Percentiles rank a stretch among this genome's conserved stretches.
phyloP scores from a whole-genome alignment of 306 rosid species.

The Sicyos edulis region DNA sequence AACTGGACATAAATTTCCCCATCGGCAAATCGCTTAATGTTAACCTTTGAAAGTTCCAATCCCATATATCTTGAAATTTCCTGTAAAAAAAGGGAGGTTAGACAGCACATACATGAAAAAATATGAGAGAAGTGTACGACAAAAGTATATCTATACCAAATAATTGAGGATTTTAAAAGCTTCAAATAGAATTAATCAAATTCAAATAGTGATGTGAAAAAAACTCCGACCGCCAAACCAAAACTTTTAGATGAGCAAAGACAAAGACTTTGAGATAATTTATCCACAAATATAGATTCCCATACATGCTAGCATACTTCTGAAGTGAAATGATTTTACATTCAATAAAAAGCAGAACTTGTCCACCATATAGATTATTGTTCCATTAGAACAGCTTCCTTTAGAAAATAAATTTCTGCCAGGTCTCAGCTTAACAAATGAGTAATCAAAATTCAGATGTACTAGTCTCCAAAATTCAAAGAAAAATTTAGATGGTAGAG shows the following conservation, averaged over 20 bases:
- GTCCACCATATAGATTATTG: background rate
- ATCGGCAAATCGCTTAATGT: slow-evolving; percentile 86
- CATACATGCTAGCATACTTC: background rate
- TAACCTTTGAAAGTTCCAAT: slow-evolving; percentile 71
- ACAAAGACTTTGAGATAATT: background rate
- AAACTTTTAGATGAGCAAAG: background rate
- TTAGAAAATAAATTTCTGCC: background rate
- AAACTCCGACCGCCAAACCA: background rate
- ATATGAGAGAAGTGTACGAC: background rate
- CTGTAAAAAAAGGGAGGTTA: slow-evolving; percentile 29
- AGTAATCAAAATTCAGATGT: background rate
- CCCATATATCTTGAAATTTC: slow-evolving; percentile 96
- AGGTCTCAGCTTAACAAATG: background rate
- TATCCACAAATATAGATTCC: background rate
- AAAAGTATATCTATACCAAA: background rate
- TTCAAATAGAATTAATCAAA: background rate
- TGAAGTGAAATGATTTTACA: background rate
- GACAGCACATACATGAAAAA: slow-evolving; percentile 5
- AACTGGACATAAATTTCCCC: slow-evolving; percentile 90
- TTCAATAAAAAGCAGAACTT: background rate
- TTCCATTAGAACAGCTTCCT: background rate
- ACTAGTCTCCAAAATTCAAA: background rate
- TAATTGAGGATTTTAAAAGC: background rate
- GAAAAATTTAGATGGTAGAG: background rate
- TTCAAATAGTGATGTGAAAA: no score